These are phyloP conservation scores for Sclerotinia minor DNA, from an alignment of 2,329 filamentous ascomycete species.

Conservation along the genomic window DNA sequence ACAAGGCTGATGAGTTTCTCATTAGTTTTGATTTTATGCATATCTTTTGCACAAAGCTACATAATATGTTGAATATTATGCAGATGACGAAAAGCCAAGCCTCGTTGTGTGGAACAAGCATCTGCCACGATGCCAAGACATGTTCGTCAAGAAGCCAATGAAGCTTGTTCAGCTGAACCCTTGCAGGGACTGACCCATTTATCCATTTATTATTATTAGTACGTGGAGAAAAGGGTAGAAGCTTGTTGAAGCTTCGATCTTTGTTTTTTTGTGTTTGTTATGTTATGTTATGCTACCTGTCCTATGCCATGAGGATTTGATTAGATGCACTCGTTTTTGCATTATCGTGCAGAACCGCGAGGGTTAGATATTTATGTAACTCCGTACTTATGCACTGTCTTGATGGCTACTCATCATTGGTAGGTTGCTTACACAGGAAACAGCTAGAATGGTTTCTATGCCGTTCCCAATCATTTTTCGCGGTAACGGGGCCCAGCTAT, in stretches of 20 bases:
- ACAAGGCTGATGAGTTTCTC: not conserved
- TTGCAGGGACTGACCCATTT: not conserved
- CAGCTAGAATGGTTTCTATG: not conserved
- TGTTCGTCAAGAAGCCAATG: slow-evolving; percentile 7
- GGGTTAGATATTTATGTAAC: not conserved
- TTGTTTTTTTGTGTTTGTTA: no score
- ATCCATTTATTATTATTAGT: not conserved
- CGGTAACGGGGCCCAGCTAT: not conserved
- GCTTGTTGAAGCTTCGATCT: slow-evolving; percentile 6
- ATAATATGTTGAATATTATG: not conserved
- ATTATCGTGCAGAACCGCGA: not conserved
- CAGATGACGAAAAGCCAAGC: not conserved
- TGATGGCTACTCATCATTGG: not conserved
- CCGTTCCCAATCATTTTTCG: not conserved
- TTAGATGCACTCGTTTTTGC: not conserved
- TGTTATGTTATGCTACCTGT: no score
- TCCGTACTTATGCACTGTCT: not conserved
- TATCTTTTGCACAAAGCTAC: not conserved
- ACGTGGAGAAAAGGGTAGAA: not conserved
- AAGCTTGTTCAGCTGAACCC: slow-evolving; percentile 20
- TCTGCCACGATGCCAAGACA: slow-evolving; percentile 5
- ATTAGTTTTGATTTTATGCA: not conserved
- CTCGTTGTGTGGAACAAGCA: not conserved
- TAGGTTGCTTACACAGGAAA: not conserved
- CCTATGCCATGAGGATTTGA: not conserved